Percentiles rank a stretch among this genome's conserved stretches.
phyloP scores from a whole-genome alignment of 208 protist species.

The Balamuthia mandrillaris region DNA sequence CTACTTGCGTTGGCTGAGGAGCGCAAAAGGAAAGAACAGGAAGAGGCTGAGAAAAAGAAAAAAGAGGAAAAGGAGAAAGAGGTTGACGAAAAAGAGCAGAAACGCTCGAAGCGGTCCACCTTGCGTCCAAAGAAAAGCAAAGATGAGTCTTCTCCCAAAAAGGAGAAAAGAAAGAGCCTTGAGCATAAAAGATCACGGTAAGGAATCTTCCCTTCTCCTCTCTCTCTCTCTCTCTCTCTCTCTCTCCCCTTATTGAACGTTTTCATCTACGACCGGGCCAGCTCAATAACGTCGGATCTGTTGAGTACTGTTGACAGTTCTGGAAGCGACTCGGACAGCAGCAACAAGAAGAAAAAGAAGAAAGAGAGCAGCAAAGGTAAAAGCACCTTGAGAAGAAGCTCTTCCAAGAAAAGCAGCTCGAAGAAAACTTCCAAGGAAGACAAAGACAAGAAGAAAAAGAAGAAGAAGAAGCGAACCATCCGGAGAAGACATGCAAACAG shows the following conservation, averaged over 20 bases:
- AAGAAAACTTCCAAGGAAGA: not conserved
- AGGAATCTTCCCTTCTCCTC: too few relatives aligned
- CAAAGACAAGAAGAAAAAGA: not conserved
- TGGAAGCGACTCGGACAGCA: not conserved
- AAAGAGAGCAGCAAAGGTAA: not conserved
- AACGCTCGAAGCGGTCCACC: not conserved
- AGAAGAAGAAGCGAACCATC: conserved; percentile 1
- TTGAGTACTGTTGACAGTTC: not conserved
- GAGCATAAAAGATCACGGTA: too few relatives aligned
- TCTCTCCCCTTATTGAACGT: too few relatives aligned
- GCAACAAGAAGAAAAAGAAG: not conserved
- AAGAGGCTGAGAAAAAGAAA: too few relatives aligned
- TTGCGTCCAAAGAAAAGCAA: not conserved
- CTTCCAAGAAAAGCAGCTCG: not conserved
- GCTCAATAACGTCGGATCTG: too few relatives aligned
- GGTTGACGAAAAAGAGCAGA: not conserved
- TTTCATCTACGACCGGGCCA: too few relatives aligned
- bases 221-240: too few relatives aligned
- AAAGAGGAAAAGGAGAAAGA: not conserved
- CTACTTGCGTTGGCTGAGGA: too few relatives aligned
- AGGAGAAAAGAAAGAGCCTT: not conserved
- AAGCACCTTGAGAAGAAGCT: not conserved
- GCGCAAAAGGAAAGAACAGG: too few relatives aligned
- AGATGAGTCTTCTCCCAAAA: not conserved
- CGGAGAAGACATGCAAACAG: not conserved